Evolutionary conservation across 2,329 filamentous ascomycete genomes (phyloP).

Genomic region (Neonectria ditissima): DNA sequence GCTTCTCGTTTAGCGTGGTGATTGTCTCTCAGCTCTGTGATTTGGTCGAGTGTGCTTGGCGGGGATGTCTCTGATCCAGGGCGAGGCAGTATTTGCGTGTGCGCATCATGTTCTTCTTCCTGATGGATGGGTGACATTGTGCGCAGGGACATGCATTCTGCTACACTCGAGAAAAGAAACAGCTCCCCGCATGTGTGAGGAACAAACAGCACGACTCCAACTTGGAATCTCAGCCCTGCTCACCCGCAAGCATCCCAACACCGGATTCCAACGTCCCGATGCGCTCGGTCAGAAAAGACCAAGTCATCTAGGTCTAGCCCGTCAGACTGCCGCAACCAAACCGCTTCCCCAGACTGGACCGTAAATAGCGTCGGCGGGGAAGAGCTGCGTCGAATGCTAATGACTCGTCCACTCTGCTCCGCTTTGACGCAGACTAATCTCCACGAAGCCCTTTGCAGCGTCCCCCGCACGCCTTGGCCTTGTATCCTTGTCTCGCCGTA

Average conservation of each 20-base stretch:
- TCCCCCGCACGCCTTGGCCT: neutral
- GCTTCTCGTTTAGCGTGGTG: neutral
- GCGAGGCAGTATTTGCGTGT: too few species aligned
- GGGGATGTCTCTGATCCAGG: neutral
- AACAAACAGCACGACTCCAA: too few species aligned
- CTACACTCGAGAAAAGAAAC: neutral
- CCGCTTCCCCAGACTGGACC: slow-evolving; percentile 1
- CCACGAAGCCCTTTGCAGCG: neutral
- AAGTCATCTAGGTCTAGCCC: too few species aligned
- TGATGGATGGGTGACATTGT: neutral
- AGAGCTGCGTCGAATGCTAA: neutral
- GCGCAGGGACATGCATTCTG: neutral
- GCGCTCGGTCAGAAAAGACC: neutral
- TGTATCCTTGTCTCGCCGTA: neutral
- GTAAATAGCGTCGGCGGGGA: neutral
- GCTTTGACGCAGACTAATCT: slow-evolving; percentile 4
- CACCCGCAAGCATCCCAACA: neutral
- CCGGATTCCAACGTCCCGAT: neutral
- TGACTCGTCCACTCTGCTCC: slow-evolving; percentile 11
- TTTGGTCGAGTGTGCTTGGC: neutral
- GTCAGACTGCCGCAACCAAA: neutral
- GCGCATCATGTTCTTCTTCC: too few species aligned
- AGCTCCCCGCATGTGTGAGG: too few species aligned
- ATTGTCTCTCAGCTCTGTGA: neutral
- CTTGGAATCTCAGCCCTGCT: too few species aligned